Percentiles rank a stretch among this genome's conserved stretches.
These are phyloP conservation scores for Uncinocarpus reesii DNA, from an alignment of 2,329 filamentous ascomycete species.

Conservation along the genomic window DNA sequence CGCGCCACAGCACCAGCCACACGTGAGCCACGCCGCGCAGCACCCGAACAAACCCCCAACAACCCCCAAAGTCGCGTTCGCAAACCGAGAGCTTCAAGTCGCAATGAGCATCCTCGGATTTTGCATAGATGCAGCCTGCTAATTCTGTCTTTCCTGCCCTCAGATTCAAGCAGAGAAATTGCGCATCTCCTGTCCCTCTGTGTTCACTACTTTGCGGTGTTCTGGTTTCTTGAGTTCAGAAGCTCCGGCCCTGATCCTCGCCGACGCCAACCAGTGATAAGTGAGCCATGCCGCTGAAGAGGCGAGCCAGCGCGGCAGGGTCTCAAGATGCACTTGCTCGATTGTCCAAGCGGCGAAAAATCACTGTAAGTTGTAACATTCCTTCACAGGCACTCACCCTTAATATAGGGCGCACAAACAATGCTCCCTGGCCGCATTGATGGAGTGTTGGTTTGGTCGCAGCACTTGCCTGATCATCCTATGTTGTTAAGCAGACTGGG, in stretches of 20 bases:
- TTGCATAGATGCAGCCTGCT: not conserved
- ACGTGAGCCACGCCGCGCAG: not conserved
- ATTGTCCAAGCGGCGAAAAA: constrained; percentile 17
- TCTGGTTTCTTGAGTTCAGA: constrained; percentile 1
- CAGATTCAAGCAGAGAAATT: not conserved
- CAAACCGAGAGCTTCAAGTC: constrained; percentile 10
- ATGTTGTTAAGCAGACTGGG: not conserved
- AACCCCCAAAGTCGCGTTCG: constrained; percentile 8
- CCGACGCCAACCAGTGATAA: constrained; percentile 12
- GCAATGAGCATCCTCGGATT: constrained; percentile 1
- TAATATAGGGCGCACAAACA: not conserved
- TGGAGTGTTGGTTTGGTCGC: not conserved
- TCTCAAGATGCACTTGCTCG: constrained; percentile 14
- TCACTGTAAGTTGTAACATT: constrained; percentile 16
- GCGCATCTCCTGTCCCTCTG: not conserved
- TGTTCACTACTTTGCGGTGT: not conserved
- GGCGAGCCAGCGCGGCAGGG: constrained; percentile 42
- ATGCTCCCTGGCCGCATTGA: not conserved
- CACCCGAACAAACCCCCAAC: not conserved
- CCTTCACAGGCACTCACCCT: not conserved
- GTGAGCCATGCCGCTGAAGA: constrained; percentile 18
- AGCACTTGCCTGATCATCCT: no score
- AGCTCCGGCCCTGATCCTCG: constrained; percentile 11
- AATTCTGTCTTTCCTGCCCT: not conserved
- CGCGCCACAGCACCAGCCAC: not conserved